A percentile compares a stretch with the other conserved stretches of the same genome.
Conservation (phyloP, 768 basidiomycete species). For the Cantharellus anzutake region DNA sequence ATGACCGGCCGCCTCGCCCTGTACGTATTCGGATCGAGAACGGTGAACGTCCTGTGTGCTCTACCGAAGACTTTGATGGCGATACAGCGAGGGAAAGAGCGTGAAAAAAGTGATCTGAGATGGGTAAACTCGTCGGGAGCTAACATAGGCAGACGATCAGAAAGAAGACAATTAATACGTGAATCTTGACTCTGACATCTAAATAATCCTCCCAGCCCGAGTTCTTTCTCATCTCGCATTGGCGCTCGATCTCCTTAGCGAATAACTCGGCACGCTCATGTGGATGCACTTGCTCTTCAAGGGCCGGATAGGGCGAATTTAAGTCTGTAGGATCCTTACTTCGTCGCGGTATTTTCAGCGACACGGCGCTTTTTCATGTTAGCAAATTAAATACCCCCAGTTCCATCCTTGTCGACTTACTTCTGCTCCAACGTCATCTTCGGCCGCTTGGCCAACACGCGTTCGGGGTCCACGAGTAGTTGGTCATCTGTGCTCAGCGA, state of each 20-base stretch:
- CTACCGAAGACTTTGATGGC: constrained; percentile 17
- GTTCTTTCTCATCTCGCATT: constrained; percentile 44
- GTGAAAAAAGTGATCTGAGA: constrained; percentile 48
- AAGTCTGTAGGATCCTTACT: constrained; percentile 22
- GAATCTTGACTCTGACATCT: constrained; percentile 34
- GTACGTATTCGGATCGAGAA: constrained; percentile 43
- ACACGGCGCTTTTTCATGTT: background rate
- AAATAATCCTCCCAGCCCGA: constrained; percentile 76
- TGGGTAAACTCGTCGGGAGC: constrained; percentile 46
- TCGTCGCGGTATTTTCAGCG: constrained; percentile 6
- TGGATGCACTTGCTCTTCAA: constrained; percentile 16
- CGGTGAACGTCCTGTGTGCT: constrained; percentile 7
- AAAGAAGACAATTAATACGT: too few species aligned
- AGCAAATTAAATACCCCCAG: background rate
- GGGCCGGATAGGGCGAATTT: constrained; percentile 20
- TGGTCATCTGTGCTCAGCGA: constrained; percentile 37
- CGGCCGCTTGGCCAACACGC: constrained; percentile 34
- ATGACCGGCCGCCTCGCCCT: constrained; percentile 65
- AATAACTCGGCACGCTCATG: constrained; percentile 42
- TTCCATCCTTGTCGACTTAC: background rate
- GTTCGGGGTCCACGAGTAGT: constrained; percentile 51
- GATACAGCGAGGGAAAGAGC: constrained; percentile 25
- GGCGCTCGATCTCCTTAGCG: constrained; percentile 40
- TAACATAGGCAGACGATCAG: constrained; percentile 27
- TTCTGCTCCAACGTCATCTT: background rate